phyloP scores from a whole-genome alignment of 1,284 basidiomycete genomes.

The Anthracocystis walkeri region DNA sequence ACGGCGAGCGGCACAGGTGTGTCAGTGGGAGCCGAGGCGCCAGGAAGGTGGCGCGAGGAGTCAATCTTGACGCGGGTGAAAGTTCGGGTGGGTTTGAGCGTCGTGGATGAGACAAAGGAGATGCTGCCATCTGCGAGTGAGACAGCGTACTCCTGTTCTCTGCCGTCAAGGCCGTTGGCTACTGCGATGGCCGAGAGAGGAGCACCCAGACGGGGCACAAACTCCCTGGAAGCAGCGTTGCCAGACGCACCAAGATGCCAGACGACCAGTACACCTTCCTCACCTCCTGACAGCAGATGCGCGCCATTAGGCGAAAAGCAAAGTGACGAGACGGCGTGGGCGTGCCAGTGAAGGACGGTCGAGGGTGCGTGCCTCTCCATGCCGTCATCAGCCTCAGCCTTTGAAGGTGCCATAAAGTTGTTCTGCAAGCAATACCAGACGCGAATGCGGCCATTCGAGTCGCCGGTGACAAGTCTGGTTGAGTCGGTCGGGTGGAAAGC shows the following conservation, averaged over 20 bases:
- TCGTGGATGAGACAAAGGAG: constrained; percentile 80
- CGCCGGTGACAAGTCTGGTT: constrained; percentile 90
- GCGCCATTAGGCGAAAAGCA: constrained; percentile 90
- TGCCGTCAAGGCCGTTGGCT: constrained; percentile 73
- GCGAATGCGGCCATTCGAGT: constrained; percentile 84
- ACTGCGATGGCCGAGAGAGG: constrained; percentile 76
- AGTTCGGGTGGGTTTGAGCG: constrained; percentile 79
- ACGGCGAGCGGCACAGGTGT: constrained; percentile 58
- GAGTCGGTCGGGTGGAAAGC: constrained; percentile 89
- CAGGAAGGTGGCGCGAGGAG: constrained; percentile 52
- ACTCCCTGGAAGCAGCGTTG: constrained; percentile 70
- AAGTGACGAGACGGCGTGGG: constrained; percentile 90
- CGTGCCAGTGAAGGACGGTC: constrained; percentile 94
- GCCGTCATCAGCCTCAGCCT: constrained; percentile 33
- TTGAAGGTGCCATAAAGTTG: constrained; percentile 49
- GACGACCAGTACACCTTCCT: constrained; percentile 93
- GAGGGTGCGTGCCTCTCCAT: constrained; percentile 75
- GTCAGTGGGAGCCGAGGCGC: constrained; percentile 13
- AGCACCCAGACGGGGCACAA: constrained; percentile 90
- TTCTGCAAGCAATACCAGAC: constrained; percentile 86
- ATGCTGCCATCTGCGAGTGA: constrained; percentile 85
- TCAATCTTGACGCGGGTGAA: constrained; percentile 81
- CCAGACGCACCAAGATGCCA: constrained; percentile 77
- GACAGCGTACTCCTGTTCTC: constrained; percentile 87
- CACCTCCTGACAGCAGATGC: constrained; percentile 92